Evolutionary conservation across 2,329 filamentous ascomycete genomes (phyloP), one percentile per base, ranked within the genome.

Genomic region (Aschersonia sp.): DNA sequence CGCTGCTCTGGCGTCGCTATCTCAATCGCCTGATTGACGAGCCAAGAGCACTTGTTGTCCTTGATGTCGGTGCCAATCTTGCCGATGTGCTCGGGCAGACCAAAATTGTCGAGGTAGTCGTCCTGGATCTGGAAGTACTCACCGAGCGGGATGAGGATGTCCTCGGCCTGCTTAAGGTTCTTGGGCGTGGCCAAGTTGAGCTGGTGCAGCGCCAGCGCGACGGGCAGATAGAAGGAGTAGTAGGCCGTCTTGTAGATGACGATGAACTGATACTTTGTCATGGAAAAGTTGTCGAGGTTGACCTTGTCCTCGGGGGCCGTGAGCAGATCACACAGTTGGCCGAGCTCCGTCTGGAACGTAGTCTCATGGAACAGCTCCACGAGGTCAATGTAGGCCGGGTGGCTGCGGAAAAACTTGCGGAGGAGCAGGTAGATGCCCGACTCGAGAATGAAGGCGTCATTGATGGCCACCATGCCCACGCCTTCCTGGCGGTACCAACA

Each of bases 91-190:
- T 88, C 80, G 40, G 92, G 89, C 58, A 91, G 82, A 58, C 91
- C 92, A 62, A 92, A 98, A 71, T 94, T 94, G 75, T 98, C 92
- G 47, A 98, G 85, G 72, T 92, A 98, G 73, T 98, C 92, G 66
- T 98, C 92, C 70, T 98, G 92, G 54, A 95, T 80, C 71, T 98
- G 92, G 78, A 98, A 98, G 75, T 98, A 98, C 72, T 97, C 89
- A 61, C 92, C 92, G 65, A 97, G 85, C 29, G 91, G 89, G 55
- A 98, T 94, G 51, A 98, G 80, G 61, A 98, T 96, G 55, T 89
- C 82, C 65, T 92, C 80, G 43, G 88, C 84, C 61, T 85, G 84
- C 70, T 91, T 84, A 51, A 98, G 80, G 73, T 96, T 97, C 69
- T 85, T 79, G 31, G 83, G 79, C 6, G 88, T 92, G 29, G 91